Base-by-base conservation (phyloP, 1,139 yeast species). In the Saccharomyces hybrid region DNA sequence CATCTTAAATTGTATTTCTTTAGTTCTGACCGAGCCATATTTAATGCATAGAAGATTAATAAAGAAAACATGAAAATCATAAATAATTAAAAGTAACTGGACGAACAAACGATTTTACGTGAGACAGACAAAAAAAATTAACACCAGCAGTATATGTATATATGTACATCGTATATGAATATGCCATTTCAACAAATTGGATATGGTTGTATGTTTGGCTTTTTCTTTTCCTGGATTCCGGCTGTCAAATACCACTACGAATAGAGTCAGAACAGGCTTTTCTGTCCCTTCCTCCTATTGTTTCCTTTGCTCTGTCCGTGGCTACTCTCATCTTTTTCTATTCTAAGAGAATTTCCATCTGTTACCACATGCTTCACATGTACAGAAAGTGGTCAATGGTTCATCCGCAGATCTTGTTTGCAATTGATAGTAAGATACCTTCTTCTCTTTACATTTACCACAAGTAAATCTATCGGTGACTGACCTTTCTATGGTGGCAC, bases 371-470 rank as follows among this genome's bases (percentile, higher is more conserved):
- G 84, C 88, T 67, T 91, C 97, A 76, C 98, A 93, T 1, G 97
- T 91, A 76, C 98, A 93, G 70, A 93, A 93, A 2, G 99, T 93
- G 7, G 99, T 93, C 67, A 93, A 80, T 57, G 99, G 99, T 73
- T 93, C 99, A 81, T 93, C 99, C 27, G 99, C 99, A 56, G 96
- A 88, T 72, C 99, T 79, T 44, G 99, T 93, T 76, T 93, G 99
- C 87, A 93, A 81, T 75, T 93, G 99, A 73, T 90, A 93, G 71
- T 93, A 93, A 64, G 96, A 88, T 42, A 93, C 99, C 76, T 88
- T 89, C 77, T 91, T 89, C 70, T 90, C 93, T 73, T 91, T 93
- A 80, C 99, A 93, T 72, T 93, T 93, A 56, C 98, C 97, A 74
- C 99, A 93, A 2, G 96, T 88, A 70, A 93, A 93, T 71, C 98